Conservation (phyloP, 306 rosid species). For the Trifolium fragiferum region DNA sequence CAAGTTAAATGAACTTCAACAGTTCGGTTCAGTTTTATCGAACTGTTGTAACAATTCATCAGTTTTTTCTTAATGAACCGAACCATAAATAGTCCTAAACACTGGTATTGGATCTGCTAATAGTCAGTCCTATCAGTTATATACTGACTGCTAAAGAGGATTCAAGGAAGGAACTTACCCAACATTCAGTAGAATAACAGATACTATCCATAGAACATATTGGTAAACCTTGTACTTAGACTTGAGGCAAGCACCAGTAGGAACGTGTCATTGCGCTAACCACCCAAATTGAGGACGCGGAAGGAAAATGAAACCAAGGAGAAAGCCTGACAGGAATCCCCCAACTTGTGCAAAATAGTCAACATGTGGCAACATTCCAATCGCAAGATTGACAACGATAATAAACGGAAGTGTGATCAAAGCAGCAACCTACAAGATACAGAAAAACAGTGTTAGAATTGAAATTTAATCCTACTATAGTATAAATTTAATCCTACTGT, state of each 20-base stretch:
- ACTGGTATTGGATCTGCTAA: not conserved
- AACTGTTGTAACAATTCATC: not conserved
- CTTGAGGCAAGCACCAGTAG: constrained; percentile 52
- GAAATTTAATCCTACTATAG: constrained; percentile 2
- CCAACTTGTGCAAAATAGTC: constrained; percentile 92
- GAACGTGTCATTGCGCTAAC: constrained; percentile 58
- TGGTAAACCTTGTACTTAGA: constrained; percentile 80
- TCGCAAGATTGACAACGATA: constrained; percentile 70
- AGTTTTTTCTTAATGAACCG: not conserved
- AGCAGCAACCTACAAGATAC: constrained; percentile 68
- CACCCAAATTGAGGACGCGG: constrained; percentile 78
- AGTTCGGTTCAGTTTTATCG: not conserved
- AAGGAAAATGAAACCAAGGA: constrained; percentile 78
- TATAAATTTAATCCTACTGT: no score
- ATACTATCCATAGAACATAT: constrained; percentile 66
- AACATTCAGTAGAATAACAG: constrained; percentile 55
- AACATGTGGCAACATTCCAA: constrained; percentile 82
- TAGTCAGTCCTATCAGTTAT: not conserved
- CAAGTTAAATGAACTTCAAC: no score
- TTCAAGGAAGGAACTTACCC: constrained; percentile 59
- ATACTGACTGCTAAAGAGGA: not conserved
- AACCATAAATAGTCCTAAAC: not conserved
- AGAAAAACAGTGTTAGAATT: constrained; percentile 27
- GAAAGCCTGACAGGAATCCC: constrained; percentile 76
- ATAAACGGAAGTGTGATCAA: constrained; percentile 68